A percentile compares a stretch with the other conserved stretches of the same genome.
phyloP scores from a whole-genome alignment of 2,329 filamentous ascomycete species.

The Colletotrichum agaves region DNA sequence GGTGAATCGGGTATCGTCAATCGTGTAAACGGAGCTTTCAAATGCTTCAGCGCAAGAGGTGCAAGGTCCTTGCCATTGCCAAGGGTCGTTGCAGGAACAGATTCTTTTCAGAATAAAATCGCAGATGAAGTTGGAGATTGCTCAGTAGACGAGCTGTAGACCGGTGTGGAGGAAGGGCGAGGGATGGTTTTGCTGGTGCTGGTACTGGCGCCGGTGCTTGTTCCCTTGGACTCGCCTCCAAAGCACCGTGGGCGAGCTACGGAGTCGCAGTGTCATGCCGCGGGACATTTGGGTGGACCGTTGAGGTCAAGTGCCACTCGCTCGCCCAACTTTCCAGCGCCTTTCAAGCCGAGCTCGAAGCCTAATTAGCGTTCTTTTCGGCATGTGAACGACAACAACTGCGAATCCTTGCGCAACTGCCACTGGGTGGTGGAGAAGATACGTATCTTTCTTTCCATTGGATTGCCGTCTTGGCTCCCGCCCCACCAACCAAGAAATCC shows the following conservation, averaged over 20 bases:
- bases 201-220: too few relatives aligned
- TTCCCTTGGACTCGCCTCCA: background rate
- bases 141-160: background rate
- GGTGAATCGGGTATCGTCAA: slow-evolving; percentile 1
- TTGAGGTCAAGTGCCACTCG: slow-evolving; percentile 29
- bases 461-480: background rate
- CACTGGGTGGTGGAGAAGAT: background rate
- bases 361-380: slow-evolving; percentile 30
- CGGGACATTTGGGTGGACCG: slow-evolving; percentile 26
- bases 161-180: background rate
- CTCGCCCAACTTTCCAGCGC: background rate
- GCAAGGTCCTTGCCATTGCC: slow-evolving; percentile 34
- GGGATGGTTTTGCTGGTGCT: background rate
- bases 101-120: background rate
- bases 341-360: slow-evolving; percentile 18
- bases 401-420: slow-evolving; percentile 25
- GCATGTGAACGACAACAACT: slow-evolving; percentile 32
- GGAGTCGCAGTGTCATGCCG: slow-evolving; percentile 31
- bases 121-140: slow-evolving; percentile 27
- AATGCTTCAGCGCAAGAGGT: slow-evolving; percentile 18
- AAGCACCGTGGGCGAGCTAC: background rate
- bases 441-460: too few relatives aligned
- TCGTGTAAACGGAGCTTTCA: slow-evolving; percentile 1
- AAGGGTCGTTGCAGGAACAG: background rate
- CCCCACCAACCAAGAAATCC: slow-evolving; percentile 16